Evolutionary conservation across 768 basidiomycete species (phyloP).

Genomic region (Lactarius indigo): DNA sequence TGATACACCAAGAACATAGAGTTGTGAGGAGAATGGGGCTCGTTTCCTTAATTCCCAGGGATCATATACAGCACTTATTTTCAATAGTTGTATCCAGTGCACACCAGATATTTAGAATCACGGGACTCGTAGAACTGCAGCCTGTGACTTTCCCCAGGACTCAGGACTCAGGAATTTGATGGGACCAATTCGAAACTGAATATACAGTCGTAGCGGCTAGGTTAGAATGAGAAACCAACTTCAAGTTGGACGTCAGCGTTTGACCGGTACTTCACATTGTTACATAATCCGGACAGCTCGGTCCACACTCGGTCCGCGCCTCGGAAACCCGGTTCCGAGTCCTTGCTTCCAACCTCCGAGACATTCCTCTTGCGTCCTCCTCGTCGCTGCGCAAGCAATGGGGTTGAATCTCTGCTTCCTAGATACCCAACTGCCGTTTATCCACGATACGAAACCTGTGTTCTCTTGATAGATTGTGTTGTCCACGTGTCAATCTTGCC

Average conservation of each 20-base stretch:
- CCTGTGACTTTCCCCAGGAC: slow-evolving; percentile 32
- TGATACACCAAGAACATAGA: background rate
- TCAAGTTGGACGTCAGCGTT: too few species aligned
- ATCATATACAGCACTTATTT: too few species aligned
- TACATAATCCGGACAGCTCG: slow-evolving; percentile 28
- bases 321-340: too few species aligned
- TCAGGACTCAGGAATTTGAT: slow-evolving; percentile 56
- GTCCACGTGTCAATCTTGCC: background rate
- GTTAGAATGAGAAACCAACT: slow-evolving; percentile 37
- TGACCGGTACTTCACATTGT: slow-evolving; percentile 27
- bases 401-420: background rate
- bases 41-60: background rate
- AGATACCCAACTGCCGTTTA: background rate
- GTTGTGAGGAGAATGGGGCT: background rate
- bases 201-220: background rate
- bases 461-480: background rate
- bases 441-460: background rate
- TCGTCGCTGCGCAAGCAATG: background rate
- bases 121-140: too few species aligned
- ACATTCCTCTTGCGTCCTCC: too few species aligned
- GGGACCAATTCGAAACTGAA: slow-evolving; percentile 46
- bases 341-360: too few species aligned
- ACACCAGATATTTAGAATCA: too few species aligned
- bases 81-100: too few species aligned
- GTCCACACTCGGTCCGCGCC: too few species aligned